Conservation (phyloP, 352 stramenopile genomes). For the Globisporangium heterothallicum region DNA sequence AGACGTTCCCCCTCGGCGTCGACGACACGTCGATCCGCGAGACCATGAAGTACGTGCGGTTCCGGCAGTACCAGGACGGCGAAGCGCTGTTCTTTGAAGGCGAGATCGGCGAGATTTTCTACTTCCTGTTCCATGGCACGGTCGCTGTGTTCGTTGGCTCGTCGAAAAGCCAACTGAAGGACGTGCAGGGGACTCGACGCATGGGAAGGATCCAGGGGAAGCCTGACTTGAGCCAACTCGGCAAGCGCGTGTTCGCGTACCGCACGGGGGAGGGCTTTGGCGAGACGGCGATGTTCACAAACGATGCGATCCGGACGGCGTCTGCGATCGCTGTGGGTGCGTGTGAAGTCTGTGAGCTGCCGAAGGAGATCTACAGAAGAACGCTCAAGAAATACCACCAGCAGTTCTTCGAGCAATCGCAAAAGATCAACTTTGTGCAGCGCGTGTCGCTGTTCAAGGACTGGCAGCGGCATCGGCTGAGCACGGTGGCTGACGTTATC, state of each 20-base stretch:
- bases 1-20: conserved; percentile 36
- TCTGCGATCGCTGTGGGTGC: conserved; percentile 38
- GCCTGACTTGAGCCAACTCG: conserved; percentile 21
- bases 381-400: conserved; percentile 46
- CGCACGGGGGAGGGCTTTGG: conserved; percentile 42
- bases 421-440: conserved; percentile 50
- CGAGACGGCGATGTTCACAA: conserved; percentile 51
- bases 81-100: conserved; percentile 53
- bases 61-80: conserved; percentile 37
- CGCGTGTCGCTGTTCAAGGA: conserved; percentile 42
- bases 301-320: conserved; percentile 41
- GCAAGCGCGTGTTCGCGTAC: conserved; percentile 44
- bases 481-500: conserved; percentile 31
- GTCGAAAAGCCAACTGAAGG: conserved; percentile 4
- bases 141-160: conserved; percentile 51
- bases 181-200: conserved; percentile 18
- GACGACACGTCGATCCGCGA: conserved; percentile 33
- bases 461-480: conserved; percentile 32
- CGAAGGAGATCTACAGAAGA: conserved; percentile 37
- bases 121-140: conserved; percentile 42
- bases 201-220: conserved; percentile 5
- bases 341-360: conserved; percentile 43
- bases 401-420: conserved; percentile 38
- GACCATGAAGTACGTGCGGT: conserved; percentile 32
- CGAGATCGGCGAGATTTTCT: conserved; percentile 49